Evolutionary conservation across 1,284 basidiomycete species (phyloP), one percentile per base, ranked within the genome.

Genomic region (Pisolithus thermaeus): DNA sequence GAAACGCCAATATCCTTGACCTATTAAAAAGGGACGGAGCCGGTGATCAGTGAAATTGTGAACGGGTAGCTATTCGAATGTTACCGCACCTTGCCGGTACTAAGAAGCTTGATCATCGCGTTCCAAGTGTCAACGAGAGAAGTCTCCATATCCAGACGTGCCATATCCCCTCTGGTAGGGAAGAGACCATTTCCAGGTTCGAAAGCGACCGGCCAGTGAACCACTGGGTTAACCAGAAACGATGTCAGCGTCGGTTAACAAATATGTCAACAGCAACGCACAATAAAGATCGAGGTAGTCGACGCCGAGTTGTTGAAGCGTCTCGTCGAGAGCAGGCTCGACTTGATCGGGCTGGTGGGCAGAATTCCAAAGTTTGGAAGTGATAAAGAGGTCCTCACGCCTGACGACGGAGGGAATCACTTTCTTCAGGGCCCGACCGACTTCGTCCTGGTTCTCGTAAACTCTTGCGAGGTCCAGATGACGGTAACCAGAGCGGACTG

Each of bases 151-250:
- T 91, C 89, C 32, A 91, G 73, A 16, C 73, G 76, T 48, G 75
- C 65, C 56, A 80, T 72, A 32, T 72, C 74, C 28, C 68, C 62
- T 43, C 74, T 73, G 14, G 71, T 67, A 3, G 87, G 88, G 59
- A 75, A 68, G 42, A 87, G 71, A 23, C 77, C 81, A 47, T 78
- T 73, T 16, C 83, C 87, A 2, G 81, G 75, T 20, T 66, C 69
- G 68, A 93, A 89, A 1, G 88, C 78, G 36, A 90, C 82, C 1
- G 92, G 92, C 92, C 92, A 96, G 74, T 95, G 92, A 54, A 95
- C 74, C 45, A 92, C 85, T 87, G 60, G 47, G 52, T 36, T 20
- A 23, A 47, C 52, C 8, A 56, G 30, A 18, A 20, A 12, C 14
- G 49, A 22, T 27, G 28, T 25, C 16, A 28, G 6, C 46, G 53